Percentiles rank a stretch among this genome's conserved stretches.
phyloP scores from a whole-genome alignment of 768 basidiomycete species.

The Tulasnella sp. region DNA sequence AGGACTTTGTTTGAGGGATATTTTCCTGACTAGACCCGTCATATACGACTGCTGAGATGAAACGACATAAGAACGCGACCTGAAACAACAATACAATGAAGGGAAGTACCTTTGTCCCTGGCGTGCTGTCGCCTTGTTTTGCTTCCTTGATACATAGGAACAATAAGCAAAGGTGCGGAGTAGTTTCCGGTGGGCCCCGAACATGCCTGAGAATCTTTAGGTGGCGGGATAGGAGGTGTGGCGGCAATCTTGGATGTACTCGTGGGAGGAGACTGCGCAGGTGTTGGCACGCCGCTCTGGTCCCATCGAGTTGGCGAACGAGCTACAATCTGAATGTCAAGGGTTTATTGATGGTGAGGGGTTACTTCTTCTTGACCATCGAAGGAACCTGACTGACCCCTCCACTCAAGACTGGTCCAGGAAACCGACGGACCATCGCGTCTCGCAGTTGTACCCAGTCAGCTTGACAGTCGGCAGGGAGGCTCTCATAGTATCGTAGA shows the following conservation, averaged over 20 bases:
- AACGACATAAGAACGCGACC: neutral
- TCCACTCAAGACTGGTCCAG: neutral
- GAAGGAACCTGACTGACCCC: neutral
- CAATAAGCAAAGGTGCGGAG: neutral
- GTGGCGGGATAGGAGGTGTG: neutral
- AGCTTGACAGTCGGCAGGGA: neutral
- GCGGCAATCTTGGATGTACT: neutral
- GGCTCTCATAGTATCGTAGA: neutral
- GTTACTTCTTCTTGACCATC: neutral
- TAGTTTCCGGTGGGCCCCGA: no score
- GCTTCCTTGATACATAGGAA: neutral
- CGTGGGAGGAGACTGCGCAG: neutral
- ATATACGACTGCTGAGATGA: neutral
- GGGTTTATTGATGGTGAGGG: neutral
- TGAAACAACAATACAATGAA: neutral
- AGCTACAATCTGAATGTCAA: neutral
- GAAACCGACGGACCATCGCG: constrained; percentile 4
- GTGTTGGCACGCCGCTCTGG: neutral
- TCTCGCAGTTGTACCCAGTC: neutral
- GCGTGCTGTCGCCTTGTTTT: neutral
- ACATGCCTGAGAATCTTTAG: neutral
- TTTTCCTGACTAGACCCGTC: neutral
- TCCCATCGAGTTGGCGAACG: neutral
- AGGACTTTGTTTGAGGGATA: neutral
- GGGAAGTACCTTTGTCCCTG: neutral